Conservation (phyloP, 202 grass and related monocot species). For the Hordeum pubiflorum region DNA sequence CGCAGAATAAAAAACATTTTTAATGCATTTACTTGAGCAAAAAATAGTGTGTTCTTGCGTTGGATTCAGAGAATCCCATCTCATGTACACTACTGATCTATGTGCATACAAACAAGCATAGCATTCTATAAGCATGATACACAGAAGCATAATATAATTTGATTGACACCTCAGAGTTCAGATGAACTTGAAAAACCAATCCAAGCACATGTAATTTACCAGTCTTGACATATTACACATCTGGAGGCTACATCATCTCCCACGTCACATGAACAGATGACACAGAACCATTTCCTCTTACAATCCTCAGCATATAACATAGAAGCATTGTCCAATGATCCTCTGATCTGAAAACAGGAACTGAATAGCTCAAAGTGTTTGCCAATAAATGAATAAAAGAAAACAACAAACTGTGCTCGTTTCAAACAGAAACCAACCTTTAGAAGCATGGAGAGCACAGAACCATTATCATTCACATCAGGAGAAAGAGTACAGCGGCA, state of each 20-base stretch:
- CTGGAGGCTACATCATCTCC: constrained; percentile 41
- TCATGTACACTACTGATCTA: neutral
- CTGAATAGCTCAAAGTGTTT: constrained; percentile 10
- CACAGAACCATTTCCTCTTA: constrained; percentile 44
- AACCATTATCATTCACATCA: constrained; percentile 31
- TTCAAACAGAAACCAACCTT: constrained; percentile 44
- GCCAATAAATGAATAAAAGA: constrained; percentile 17
- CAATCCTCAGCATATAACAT: constrained; percentile 42
- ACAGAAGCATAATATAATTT: constrained; percentile 7
- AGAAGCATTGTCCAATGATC: constrained; percentile 53
- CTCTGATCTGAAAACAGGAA: constrained; percentile 51
- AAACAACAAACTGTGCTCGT: neutral
- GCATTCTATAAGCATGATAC: neutral
- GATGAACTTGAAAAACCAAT: neutral
- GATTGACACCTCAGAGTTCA: neutral
- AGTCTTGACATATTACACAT: constrained; percentile 64
- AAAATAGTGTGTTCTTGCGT: neutral
- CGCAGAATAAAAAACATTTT: neutral
- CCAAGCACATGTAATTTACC: constrained; percentile 40
- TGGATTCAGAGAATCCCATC: neutral
- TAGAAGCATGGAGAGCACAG: constrained; percentile 38
- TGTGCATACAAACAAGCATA: neutral
- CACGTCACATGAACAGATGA: constrained; percentile 52
- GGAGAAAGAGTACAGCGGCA: constrained; percentile 44
- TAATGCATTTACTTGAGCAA: neutral